These are phyloP conservation scores for Penicillium thymicola DNA, from an alignment of 2,329 filamentous ascomycete species.

Conservation along the genomic window DNA sequence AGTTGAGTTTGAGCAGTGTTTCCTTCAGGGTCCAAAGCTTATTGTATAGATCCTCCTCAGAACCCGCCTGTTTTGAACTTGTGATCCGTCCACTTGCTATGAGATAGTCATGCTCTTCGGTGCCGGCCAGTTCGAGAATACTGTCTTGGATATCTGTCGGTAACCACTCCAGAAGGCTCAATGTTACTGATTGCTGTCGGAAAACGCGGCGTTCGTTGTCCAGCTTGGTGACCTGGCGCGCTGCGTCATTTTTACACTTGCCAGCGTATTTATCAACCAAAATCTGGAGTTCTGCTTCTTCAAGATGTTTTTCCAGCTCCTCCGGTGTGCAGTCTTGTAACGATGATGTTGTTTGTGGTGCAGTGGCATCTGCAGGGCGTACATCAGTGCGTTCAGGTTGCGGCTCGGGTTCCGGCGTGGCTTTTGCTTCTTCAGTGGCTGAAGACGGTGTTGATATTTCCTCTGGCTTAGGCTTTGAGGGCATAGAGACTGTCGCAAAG, in stretches of 20 bases:
- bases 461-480: constrained; percentile 68
- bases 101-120: constrained; percentile 41
- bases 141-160: constrained; percentile 73
- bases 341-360: constrained; percentile 27
- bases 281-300: constrained; percentile 84
- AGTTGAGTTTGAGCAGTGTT: constrained; percentile 65
- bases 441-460: constrained; percentile 33
- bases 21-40: constrained; percentile 82
- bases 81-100: constrained; percentile 25
- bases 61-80: constrained; percentile 40
- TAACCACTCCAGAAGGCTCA: constrained; percentile 72
- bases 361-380: constrained; percentile 13
- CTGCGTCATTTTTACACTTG: constrained; percentile 75
- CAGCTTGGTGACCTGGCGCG: constrained; percentile 70
- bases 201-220: constrained; percentile 83
- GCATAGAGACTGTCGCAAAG: constrained; percentile 89
- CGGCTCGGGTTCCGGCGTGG: constrained; percentile 32
- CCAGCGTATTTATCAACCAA: constrained; percentile 78
- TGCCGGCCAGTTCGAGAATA: constrained; percentile 62
- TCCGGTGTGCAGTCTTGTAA: constrained; percentile 68
- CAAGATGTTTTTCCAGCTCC: constrained; percentile 83
- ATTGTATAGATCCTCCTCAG: constrained; percentile 74
- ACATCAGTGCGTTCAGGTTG: constrained; percentile 21
- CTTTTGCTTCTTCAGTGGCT: constrained; percentile 28
- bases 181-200: constrained; percentile 73